Evolutionary conservation across 495 filamentous ascomycete species (phyloP).

Genomic region (Xylaria longipes): DNA sequence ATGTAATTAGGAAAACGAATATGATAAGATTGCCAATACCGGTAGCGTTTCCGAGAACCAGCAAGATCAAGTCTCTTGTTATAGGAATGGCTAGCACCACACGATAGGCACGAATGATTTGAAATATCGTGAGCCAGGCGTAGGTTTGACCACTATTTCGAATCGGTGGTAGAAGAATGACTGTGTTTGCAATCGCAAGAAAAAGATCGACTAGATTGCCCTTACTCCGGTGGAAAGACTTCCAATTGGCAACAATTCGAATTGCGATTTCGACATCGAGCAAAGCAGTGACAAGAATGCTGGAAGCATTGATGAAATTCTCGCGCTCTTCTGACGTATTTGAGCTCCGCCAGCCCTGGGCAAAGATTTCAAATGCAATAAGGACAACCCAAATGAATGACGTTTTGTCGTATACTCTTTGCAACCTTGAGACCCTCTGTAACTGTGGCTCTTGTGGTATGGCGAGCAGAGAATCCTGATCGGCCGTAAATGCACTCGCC

Average conservation of each 20-base stretch:
- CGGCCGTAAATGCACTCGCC: conserved; percentile 86
- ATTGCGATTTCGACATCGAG: conserved; percentile 83
- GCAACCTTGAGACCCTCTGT: conserved; percentile 62
- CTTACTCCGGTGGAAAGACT: conserved; percentile 71
- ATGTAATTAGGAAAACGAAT: conserved; percentile 95
- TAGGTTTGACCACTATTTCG: conserved; percentile 78
- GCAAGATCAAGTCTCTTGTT: conserved; percentile 80
- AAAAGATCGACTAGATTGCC: conserved; percentile 81
- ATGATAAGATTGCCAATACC: conserved; percentile 94
- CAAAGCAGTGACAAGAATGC: conserved; percentile 78
- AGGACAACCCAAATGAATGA: conserved; percentile 79
- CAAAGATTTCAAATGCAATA: conserved; percentile 77
- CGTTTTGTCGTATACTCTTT: conserved; percentile 73
- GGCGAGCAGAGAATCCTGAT: conserved; percentile 52
- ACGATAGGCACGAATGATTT: conserved; percentile 90
- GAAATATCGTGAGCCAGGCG: conserved; percentile 90
- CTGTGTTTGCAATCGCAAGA: conserved; percentile 77
- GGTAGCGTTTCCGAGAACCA: conserved; percentile 89
- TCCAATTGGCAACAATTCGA: conserved; percentile 79
- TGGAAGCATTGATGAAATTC: conserved; percentile 64
- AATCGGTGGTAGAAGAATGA: conserved; percentile 88
- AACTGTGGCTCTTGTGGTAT: conserved; percentile 53
- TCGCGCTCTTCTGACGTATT: conserved; percentile 65
- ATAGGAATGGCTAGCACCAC: conserved; percentile 88
- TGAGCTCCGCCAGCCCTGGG: conserved; percentile 77